Percentiles rank a stretch among this genome's conserved stretches.
These are phyloP conservation scores for Triglochin maritima DNA, from an alignment of 106 monocot genomes.

Conservation along the genomic window DNA sequence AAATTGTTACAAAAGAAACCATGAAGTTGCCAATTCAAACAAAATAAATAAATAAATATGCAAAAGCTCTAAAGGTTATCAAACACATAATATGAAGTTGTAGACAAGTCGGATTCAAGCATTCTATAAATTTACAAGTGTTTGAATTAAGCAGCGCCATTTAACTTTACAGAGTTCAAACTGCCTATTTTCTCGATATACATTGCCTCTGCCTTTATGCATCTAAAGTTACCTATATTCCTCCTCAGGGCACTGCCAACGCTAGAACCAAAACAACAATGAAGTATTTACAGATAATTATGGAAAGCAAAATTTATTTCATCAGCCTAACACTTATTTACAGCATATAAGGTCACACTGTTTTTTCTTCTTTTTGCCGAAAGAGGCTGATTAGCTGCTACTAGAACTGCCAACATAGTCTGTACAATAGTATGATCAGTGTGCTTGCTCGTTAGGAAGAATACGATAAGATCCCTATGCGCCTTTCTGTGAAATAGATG, in stretches of 20 bases:
- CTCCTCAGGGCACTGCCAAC: neutral
- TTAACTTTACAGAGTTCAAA: neutral
- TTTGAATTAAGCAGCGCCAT: neutral
- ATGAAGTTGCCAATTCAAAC: too few relatives aligned
- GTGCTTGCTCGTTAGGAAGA: neutral
- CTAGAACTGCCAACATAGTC: neutral
- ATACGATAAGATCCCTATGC: conserved; percentile 1
- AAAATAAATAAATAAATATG: too few relatives aligned
- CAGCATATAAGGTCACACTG: conserved; percentile 1
- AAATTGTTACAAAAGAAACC: too few relatives aligned
- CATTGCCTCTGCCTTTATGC: neutral
- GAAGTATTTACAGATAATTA: neutral
- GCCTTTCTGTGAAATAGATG: conserved; percentile 8
- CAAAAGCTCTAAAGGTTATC: too few relatives aligned
- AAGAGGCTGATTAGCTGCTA: neutral
- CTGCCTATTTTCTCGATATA: neutral
- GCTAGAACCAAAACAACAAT: too few relatives aligned
- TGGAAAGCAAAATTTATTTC: neutral
- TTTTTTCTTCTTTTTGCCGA: neutral
- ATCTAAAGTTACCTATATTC: neutral
- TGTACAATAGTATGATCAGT: conserved; percentile 7
- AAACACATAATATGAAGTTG: too few relatives aligned
- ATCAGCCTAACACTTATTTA: conserved; percentile 5
- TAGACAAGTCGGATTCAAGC: neutral
- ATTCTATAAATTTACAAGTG: neutral